Percentiles rank a stretch among this genome's conserved stretches.
Evolutionary conservation across 306 rosid genomes (phyloP).

Genomic region (Rosa chinensis): DNA sequence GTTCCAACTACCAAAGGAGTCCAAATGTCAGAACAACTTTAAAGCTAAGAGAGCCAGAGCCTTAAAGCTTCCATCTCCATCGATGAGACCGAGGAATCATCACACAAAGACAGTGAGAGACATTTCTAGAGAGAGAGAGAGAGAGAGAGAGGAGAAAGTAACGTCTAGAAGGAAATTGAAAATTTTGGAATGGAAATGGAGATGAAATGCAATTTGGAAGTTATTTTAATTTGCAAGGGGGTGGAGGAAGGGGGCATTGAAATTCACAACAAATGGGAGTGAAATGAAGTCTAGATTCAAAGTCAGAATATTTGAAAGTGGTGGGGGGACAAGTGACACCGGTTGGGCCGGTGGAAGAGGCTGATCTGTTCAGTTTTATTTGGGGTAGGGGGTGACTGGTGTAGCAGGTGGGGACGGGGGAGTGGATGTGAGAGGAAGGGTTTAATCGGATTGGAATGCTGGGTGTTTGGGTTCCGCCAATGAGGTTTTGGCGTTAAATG

Average conservation of each 20-base stretch:
- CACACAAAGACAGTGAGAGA: slow-evolving; percentile 24
- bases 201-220: slow-evolving; percentile 40
- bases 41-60: slow-evolving; percentile 19
- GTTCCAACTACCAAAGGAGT: background rate
- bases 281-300: slow-evolving; percentile 55
- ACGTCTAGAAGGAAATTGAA: slow-evolving; percentile 40
- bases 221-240: slow-evolving; percentile 31
- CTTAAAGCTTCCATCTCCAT: slow-evolving; percentile 51
- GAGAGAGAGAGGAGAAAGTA: slow-evolving; percentile 31
- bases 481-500: background rate
- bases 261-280: slow-evolving; percentile 48
- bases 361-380: background rate
- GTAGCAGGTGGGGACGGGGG: slow-evolving; percentile 35
- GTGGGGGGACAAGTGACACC: slow-evolving; percentile 26
- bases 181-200: slow-evolving; percentile 43
- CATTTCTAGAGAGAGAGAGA: slow-evolving; percentile 30
- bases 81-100: slow-evolving; percentile 46
- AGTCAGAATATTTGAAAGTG: slow-evolving; percentile 24
- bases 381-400: slow-evolving; percentile 16
- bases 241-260: slow-evolving; percentile 43
- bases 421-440: slow-evolving; percentile 23
- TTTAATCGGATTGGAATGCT: slow-evolving; percentile 24
- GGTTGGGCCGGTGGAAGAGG: slow-evolving; percentile 28
- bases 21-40: background rate
- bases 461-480: slow-evolving; percentile 28